phyloP scores from a whole-genome alignment of 2,329 filamentous ascomycete genomes.

The Ophiostoma australiae region DNA sequence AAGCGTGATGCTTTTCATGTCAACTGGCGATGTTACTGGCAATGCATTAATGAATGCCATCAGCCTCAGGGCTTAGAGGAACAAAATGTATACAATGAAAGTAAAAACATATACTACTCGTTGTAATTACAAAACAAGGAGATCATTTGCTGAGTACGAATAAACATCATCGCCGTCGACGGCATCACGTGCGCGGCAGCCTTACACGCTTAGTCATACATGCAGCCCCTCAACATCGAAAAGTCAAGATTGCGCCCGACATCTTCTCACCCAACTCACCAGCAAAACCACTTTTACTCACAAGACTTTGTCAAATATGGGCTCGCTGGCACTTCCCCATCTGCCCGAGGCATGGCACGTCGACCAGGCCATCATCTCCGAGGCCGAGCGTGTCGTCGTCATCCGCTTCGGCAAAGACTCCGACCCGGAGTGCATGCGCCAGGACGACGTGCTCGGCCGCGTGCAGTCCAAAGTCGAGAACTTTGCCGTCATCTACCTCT shows the following conservation, averaged over 20 bases:
- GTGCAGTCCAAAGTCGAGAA: slow-evolving; percentile 93
- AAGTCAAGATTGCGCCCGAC: slow-evolving; percentile 7
- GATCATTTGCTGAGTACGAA: background rate
- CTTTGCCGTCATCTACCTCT: slow-evolving; percentile 87
- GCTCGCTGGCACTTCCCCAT: slow-evolving; percentile 12
- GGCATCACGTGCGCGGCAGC: background rate
- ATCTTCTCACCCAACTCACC: background rate
- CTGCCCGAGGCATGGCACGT: slow-evolving; percentile 69
- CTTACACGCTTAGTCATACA: background rate
- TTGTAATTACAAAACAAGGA: background rate
- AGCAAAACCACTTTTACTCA: background rate
- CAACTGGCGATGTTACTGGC: background rate
- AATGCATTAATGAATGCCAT: background rate
- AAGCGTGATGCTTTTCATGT: background rate
- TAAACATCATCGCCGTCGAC: background rate
- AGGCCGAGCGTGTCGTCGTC: slow-evolving; percentile 88
- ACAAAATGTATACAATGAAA: background rate
- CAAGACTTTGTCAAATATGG: background rate
- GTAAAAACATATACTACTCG: too few species aligned
- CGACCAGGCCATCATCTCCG: slow-evolving; percentile 83
- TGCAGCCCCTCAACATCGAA: background rate
- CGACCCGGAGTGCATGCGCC: slow-evolving; percentile 66
- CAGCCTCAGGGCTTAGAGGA: too few species aligned
- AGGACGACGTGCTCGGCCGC: slow-evolving; percentile 91
- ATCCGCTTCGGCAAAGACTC: slow-evolving; percentile 89